Evolutionary conservation across 2,329 filamentous ascomycete species (phyloP).

Genomic region (Ciborinia camelliae): DNA sequence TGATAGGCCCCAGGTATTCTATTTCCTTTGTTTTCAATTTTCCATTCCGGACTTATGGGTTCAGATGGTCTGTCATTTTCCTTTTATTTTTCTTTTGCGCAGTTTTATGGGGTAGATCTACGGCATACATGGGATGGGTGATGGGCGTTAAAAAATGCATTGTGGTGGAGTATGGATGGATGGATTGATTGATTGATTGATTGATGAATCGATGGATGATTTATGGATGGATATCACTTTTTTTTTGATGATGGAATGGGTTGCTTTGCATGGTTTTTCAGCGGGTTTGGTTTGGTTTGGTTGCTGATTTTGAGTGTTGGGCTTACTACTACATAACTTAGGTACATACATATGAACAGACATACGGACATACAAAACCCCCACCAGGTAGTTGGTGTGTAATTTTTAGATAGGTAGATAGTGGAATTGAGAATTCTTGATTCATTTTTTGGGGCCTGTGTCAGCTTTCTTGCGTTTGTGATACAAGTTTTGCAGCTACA

Average conservation of each 20-base stretch:
- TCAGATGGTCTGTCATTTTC: no score
- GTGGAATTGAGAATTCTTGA: conserved; percentile 1
- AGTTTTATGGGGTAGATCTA: conserved; percentile 1
- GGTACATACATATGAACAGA: background rate
- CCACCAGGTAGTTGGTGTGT: conserved; percentile 7
- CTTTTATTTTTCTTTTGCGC: background rate
- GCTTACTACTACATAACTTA: no score
- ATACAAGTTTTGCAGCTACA: background rate
- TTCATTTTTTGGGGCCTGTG: background rate
- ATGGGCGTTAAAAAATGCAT: conserved; percentile 16
- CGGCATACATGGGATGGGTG: background rate
- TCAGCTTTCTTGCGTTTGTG: background rate
- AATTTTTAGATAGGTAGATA: conserved; percentile 12
- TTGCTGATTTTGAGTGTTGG: background rate
- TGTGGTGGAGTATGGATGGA: conserved; percentile 2
- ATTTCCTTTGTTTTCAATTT: conserved; percentile 1
- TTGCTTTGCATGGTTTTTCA: conserved; percentile 2
- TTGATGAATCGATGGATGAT: background rate
- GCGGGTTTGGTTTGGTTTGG: background rate
- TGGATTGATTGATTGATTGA: background rate
- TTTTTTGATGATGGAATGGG: no score
- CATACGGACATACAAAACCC: conserved; percentile 1
- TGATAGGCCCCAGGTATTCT: background rate
- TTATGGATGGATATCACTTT: background rate
- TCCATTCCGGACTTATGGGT: background rate